Base-by-base conservation (phyloP, 1,284 basidiomycete genomes). In the Peniophora sp. region DNA sequence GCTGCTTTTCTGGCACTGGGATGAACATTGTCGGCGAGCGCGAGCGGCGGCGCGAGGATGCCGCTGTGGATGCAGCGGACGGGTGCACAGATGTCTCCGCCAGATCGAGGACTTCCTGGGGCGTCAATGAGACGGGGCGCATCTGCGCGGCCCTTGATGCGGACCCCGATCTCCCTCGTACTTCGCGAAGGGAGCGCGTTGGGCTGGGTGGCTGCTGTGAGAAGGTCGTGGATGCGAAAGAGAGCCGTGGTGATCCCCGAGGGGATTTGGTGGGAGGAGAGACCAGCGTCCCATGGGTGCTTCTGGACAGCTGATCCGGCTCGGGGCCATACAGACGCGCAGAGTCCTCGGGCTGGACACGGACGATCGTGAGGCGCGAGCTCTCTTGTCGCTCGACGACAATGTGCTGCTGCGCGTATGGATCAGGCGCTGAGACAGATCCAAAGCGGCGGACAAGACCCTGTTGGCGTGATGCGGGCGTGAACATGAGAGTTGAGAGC, bases 291-390 rank as follows among this genome's bases (percentile, higher is more conserved):
- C 27, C 27, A 32, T 32, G 27, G 12, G 27, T 32, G 27, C 12
- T 32, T 32, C 27, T 32, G 12, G 27, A 12, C 27, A 32, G 27
- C 6, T 32, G 27, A 32, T 32, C 27, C 37, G 53, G 41, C 42
- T 54, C 39, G 22, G 50, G 53, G 39, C 53, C 37, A 37, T 45
- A 48, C 35, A 42, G 24, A 24, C 39, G 20, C 11, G 15, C 39
- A 22, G 39, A n/a, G 39, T 50, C 49, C 37, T 52, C 48, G 47
- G 55, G 52, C 5, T 54, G 55, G 18, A 65, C 62, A 32, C 62
- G 62, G 37, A 65, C 56, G 48, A 67, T 66, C 43, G 64, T 61
- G 43, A 67, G 60, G 34, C 61, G 55, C 47, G 62, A 64, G 20
- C 58, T 54, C 45, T 56, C 53, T 10, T 44, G 54, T 35, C 60